These are phyloP conservation scores for Stramenopiles sp. DNA, from an alignment of 352 stramenopile species.

Conservation along the genomic window DNA sequence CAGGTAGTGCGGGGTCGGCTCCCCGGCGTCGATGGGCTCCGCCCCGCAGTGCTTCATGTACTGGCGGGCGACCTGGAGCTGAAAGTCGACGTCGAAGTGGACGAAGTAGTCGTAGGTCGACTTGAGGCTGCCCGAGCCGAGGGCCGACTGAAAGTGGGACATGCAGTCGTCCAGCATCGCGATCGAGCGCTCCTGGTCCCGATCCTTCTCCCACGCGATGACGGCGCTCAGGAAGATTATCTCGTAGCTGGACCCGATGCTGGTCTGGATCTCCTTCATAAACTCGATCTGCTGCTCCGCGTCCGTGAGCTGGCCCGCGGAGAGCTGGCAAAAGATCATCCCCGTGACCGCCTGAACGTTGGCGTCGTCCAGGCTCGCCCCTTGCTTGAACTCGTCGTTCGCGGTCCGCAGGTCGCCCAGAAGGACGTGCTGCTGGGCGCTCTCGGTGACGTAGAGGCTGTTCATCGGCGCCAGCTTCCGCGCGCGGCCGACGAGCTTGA, in stretches of 20 bases:
- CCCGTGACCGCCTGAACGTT: slow-evolving; percentile 62
- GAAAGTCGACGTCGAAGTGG: too few relatives aligned
- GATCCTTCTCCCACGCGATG: slow-evolving; percentile 29
- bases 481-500: slow-evolving; percentile 19
- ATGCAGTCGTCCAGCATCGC: too few relatives aligned
- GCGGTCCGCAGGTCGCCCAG: slow-evolving; percentile 47
- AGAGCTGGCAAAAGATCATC: slow-evolving; percentile 74
- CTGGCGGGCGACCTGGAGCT: too few relatives aligned
- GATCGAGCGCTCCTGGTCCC: slow-evolving; percentile 13
- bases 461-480: slow-evolving; percentile 2
- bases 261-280: slow-evolving; percentile 62
- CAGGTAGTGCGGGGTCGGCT: too few relatives aligned
- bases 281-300: slow-evolving; percentile 73
- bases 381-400: slow-evolving; percentile 58
- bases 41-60: too few relatives aligned
- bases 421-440: slow-evolving; percentile 45
- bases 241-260: slow-evolving; percentile 37
- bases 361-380: slow-evolving; percentile 52
- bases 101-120: too few relatives aligned
- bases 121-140: too few relatives aligned
- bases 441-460: slow-evolving; percentile 27
- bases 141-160: too few relatives aligned
- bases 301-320: slow-evolving; percentile 55
- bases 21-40: too few relatives aligned
- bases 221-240: slow-evolving; percentile 48